These are phyloP conservation scores for Lactarius sanguifluus DNA, from an alignment of 768 basidiomycete species.

Conservation along the genomic window DNA sequence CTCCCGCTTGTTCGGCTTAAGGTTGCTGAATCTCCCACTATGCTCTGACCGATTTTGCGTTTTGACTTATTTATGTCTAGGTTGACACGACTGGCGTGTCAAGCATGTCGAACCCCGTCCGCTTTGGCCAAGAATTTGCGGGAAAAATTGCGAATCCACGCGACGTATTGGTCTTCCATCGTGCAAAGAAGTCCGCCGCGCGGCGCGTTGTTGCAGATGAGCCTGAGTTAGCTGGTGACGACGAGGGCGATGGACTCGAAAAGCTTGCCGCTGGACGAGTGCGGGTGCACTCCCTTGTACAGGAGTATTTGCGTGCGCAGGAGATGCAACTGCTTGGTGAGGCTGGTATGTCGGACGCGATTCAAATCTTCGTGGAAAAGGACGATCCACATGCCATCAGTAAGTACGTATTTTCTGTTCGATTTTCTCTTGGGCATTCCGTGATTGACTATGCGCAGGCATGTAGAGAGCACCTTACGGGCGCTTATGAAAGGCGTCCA, in stretches of 20 bases:
- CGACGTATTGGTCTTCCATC: slow-evolving; percentile 89
- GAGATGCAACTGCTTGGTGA: slow-evolving; percentile 90
- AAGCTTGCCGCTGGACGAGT: slow-evolving; percentile 60
- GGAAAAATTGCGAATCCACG: slow-evolving; percentile 91
- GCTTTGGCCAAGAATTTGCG: slow-evolving; percentile 94
- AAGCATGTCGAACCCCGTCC: slow-evolving; percentile 92
- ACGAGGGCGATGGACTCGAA: slow-evolving; percentile 24
- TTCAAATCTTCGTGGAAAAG: slow-evolving; percentile 95
- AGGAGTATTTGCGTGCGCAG: slow-evolving; percentile 90
- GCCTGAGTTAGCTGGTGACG: slow-evolving; percentile 49
- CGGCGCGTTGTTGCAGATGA: slow-evolving; percentile 69
- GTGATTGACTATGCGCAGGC: slow-evolving; percentile 42
- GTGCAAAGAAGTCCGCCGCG: slow-evolving; percentile 62
- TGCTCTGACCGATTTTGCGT: background rate
- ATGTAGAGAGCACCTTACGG: slow-evolving; percentile 61
- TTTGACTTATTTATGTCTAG: slow-evolving; percentile 37
- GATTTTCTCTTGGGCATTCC: background rate
- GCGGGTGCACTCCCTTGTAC: slow-evolving; percentile 84
- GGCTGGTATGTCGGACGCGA: slow-evolving; percentile 89
- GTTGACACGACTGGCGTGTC: slow-evolving; percentile 90
- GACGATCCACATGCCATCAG: slow-evolving; percentile 93
- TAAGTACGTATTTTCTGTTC: slow-evolving; percentile 51
- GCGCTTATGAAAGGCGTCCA: slow-evolving; percentile 66
- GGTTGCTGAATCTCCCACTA: slow-evolving; percentile 39
- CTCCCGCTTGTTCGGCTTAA: slow-evolving; percentile 87